Evolutionary conservation across 768 basidiomycete genomes (phyloP).

Genomic region (Pleurotus salmoneostramineus): DNA sequence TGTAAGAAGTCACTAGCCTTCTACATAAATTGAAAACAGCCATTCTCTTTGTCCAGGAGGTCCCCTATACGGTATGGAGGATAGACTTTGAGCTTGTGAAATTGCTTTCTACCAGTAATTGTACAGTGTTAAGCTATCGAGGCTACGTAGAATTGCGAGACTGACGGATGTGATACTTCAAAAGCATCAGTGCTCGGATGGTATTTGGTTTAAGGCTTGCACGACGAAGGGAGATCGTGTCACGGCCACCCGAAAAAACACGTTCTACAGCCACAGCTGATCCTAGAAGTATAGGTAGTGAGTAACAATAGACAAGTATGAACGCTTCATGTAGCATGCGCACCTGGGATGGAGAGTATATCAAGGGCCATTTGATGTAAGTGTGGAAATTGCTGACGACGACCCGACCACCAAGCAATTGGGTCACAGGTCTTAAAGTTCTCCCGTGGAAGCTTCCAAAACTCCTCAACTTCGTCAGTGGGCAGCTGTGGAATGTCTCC

Average conservation of each 20-base stretch:
- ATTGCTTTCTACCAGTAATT: not conserved
- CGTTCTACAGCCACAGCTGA: constrained; percentile 29
- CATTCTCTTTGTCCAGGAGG: no score
- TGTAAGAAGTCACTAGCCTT: no score
- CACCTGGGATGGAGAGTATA: constrained; percentile 17
- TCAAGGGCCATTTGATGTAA: constrained; percentile 14
- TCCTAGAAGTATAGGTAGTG: constrained; percentile 13
- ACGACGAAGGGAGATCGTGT: constrained; percentile 27
- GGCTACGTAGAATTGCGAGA: not conserved
- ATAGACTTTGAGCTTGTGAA: not conserved
- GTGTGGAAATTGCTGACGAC: constrained; percentile 15
- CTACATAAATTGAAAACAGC: no score
- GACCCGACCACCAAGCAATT: constrained; percentile 16
- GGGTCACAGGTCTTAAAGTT: constrained; percentile 12
- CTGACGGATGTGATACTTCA: constrained; percentile 14
- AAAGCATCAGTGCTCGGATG: constrained; percentile 23
- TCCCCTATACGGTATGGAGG: no score
- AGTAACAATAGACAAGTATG: no score
- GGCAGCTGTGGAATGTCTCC: not conserved
- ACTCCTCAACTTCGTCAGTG: not conserved
- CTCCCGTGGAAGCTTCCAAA: constrained; percentile 1
- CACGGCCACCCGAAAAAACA: constrained; percentile 25
- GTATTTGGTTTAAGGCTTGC: constrained; percentile 25
- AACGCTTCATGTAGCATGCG: not conserved
- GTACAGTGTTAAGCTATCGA: not conserved